These are phyloP conservation scores for Brassica balearica DNA, from an alignment of 441 rosid species.

Conservation along the genomic window DNA sequence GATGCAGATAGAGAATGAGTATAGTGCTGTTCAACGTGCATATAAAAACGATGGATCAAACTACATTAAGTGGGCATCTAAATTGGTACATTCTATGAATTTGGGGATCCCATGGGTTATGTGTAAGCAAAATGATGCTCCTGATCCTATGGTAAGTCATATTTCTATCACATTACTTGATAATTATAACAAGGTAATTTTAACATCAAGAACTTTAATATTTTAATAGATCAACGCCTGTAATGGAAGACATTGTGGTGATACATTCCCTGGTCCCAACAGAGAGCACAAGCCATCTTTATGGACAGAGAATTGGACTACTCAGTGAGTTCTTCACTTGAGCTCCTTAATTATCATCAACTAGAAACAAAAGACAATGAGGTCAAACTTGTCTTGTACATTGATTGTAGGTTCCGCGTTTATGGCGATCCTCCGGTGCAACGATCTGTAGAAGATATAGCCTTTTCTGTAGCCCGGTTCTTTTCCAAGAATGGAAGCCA, in stretches of 20 bases:
- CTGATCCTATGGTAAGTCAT: conserved; percentile 70
- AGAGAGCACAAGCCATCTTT: conserved; percentile 66
- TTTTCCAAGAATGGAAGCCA: conserved; percentile 76
- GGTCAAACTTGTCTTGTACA: not conserved
- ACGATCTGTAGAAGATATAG: conserved; percentile 79
- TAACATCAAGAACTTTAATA: not conserved
- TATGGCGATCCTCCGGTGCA: conserved; percentile 90
- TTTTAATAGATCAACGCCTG: conserved; percentile 72
- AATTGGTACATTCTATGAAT: conserved; percentile 56
- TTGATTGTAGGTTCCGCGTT: conserved; percentile 65
- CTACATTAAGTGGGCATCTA: conserved; percentile 85
- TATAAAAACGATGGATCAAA: conserved; percentile 62
- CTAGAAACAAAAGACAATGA: conserved; percentile 6
- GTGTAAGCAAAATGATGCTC: conserved; percentile 96
- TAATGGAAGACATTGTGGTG: conserved; percentile 94
- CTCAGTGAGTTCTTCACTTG: conserved; percentile 59
- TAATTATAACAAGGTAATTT: not conserved
- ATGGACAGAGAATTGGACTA: conserved; percentile 97
- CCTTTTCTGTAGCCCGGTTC: conserved; percentile 78
- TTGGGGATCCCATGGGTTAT: conserved; percentile 83
- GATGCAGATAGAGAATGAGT: conserved; percentile 89
- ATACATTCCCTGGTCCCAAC: conserved; percentile 82
- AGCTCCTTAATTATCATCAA: not conserved
- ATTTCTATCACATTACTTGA: not conserved
- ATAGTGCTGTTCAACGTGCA: conserved; percentile 79